A percentile compares a stretch with the other conserved stretches of the same genome.
These are phyloP conservation scores for Sporisorium graminicola DNA, from an alignment of 1,284 basidiomycete species.

Conservation along the genomic window DNA sequence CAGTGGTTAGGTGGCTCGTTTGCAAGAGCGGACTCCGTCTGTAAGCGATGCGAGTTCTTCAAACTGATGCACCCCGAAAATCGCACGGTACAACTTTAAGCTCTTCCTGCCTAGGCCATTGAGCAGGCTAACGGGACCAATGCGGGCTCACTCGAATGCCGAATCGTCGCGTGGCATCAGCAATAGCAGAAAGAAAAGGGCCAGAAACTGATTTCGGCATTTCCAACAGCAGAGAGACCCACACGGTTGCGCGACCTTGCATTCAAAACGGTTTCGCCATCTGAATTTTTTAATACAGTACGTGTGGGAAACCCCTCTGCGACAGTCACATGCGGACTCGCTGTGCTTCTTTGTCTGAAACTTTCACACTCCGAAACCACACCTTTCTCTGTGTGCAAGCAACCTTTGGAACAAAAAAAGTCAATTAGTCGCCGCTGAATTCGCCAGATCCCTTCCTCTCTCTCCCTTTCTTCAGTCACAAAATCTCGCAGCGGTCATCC, in stretches of 20 bases:
- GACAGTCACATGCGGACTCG: no score
- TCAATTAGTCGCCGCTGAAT: neutral
- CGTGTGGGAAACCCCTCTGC: no score
- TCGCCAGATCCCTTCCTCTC: slow-evolving; percentile 7
- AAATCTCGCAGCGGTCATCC: neutral
- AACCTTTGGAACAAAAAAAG: slow-evolving; percentile 3
- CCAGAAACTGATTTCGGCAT: neutral
- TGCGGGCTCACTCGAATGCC: neutral
- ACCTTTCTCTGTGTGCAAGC: neutral
- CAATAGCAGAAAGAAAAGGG: neutral
- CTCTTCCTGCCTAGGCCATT: slow-evolving; percentile 9
- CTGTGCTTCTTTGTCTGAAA: neutral
- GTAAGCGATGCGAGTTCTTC: slow-evolving; percentile 4
- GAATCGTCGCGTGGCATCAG: neutral
- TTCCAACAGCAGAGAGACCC: no score
- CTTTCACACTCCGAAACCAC: slow-evolving; percentile 8
- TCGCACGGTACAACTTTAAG: slow-evolving; percentile 25
- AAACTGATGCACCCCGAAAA: slow-evolving; percentile 27
- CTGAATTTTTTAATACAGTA: neutral
- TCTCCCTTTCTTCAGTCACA: neutral
- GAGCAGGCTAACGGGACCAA: neutral
- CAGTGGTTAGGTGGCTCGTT: neutral
- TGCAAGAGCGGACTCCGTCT: neutral
- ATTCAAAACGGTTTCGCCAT: no score
- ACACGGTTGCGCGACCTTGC: no score